phyloP scores from a whole-genome alignment of 2,329 filamentous ascomycete genomes.

The Blastomyces percursus region DNA sequence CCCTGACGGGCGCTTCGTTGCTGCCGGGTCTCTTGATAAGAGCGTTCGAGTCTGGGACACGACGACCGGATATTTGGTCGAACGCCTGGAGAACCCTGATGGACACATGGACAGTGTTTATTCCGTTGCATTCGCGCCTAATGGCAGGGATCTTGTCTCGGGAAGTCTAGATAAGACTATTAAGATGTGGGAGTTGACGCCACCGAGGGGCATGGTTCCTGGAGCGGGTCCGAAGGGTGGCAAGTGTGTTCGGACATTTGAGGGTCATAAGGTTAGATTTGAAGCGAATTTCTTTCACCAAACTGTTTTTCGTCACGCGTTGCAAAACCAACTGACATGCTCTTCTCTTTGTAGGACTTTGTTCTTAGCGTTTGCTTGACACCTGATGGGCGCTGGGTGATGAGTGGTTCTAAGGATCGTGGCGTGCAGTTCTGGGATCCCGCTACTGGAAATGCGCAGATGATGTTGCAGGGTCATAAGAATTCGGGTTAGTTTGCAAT shows the following conservation, averaged over 20 bases:
- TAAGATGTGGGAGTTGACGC: constrained; percentile 94
- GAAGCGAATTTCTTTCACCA: not conserved
- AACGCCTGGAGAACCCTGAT: constrained; percentile 82
- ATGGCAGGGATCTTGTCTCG: constrained; percentile 82
- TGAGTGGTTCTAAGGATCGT: constrained; percentile 93
- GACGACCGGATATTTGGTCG: constrained; percentile 70
- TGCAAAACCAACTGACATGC: not conserved
- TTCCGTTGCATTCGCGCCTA: constrained; percentile 89
- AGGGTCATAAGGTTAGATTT: constrained; percentile 72
- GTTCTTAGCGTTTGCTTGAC: constrained; percentile 92
- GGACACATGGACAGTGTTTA: constrained; percentile 97
- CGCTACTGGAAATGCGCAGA: constrained; percentile 79
- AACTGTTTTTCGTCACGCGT: not conserved
- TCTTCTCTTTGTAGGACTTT: constrained; percentile 56
- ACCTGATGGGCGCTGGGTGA: constrained; percentile 87
- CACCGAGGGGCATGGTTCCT: constrained; percentile 55
- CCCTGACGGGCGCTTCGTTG: constrained; percentile 85
- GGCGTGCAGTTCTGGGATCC: constrained; percentile 99
- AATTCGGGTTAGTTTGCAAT: constrained; percentile 56
- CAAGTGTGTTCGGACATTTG: constrained; percentile 92
- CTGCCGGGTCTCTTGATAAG: constrained; percentile 91
- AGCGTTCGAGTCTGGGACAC: constrained; percentile 97
- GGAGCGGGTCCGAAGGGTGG: constrained; percentile 66
- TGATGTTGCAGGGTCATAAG: constrained; percentile 98
- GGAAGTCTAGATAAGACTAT: constrained; percentile 96